These are phyloP conservation scores for Pisolithus orientalis DNA, from an alignment of 768 basidiomycete genomes.

Conservation along the genomic window DNA sequence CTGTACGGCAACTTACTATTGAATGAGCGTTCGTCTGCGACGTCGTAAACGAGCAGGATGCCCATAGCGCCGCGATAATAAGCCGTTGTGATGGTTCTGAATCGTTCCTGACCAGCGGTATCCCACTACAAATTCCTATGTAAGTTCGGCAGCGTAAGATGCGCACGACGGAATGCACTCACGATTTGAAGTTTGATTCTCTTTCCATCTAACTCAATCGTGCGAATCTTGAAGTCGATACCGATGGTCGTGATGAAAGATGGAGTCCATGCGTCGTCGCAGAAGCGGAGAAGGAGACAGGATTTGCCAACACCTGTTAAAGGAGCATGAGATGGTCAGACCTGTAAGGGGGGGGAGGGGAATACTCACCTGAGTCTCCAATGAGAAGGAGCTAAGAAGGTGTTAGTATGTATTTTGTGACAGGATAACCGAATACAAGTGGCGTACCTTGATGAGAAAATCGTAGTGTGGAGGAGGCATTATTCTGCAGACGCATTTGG, in stretches of 20 bases:
- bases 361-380: conserved; percentile 77
- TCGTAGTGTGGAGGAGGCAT: conserved; percentile 97
- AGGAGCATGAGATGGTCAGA: neutral
- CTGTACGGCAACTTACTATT: conserved; percentile 64
- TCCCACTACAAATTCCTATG: conserved; percentile 67
- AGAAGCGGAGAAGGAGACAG: conserved; percentile 89
- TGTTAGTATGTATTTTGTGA: neutral
- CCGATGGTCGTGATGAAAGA: conserved; percentile 99
- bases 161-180: neutral
- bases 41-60: conserved; percentile 95
- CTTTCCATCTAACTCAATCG: conserved; percentile 62
- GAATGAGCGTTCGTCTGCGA: conserved; percentile 91
- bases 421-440: conserved; percentile 4
- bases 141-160: neutral
- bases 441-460: conserved; percentile 82
- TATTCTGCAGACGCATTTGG: conserved; percentile 1
- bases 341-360: neutral
- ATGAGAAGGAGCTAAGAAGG: conserved; percentile 77
- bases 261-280: conserved; percentile 99
- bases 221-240: conserved; percentile 86
- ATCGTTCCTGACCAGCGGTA: conserved; percentile 97
- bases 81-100: conserved; percentile 96
- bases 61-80: conserved; percentile 99
- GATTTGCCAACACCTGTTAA: conserved; percentile 88
- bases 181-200: conserved; percentile 99